phyloP scores from a whole-genome alignment of 2,329 filamentous ascomycete genomes.

The Cladophialophora psammophila region DNA sequence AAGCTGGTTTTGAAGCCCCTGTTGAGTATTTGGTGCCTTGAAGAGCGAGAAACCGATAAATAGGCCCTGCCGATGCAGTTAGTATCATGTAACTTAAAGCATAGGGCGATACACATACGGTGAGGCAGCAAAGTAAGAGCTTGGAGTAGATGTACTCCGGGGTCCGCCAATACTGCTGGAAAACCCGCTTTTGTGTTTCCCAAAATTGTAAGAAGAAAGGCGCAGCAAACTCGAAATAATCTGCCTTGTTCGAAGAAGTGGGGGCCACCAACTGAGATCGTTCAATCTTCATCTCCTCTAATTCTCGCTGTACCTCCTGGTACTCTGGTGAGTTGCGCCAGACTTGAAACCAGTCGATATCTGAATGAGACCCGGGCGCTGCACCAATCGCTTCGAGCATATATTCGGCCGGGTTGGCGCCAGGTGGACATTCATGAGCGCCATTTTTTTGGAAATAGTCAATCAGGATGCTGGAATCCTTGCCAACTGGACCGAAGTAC shows the following conservation, averaged over 20 bases:
- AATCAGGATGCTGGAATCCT: slow-evolving; percentile 62
- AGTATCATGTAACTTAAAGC: neutral
- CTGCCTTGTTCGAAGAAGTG: slow-evolving; percentile 51
- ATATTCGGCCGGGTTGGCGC: slow-evolving; percentile 72
- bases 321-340: slow-evolving; percentile 69
- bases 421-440: slow-evolving; percentile 64
- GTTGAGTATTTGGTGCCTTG: slow-evolving; percentile 33
- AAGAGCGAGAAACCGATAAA: slow-evolving; percentile 42
- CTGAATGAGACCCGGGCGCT: slow-evolving; percentile 66
- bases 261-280: slow-evolving; percentile 64
- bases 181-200: slow-evolving; percentile 75
- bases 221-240: slow-evolving; percentile 77
- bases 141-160: slow-evolving; percentile 88
- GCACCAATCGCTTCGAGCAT: slow-evolving; percentile 54
- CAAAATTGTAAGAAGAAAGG: slow-evolving; percentile 72
- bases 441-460: slow-evolving; percentile 74
- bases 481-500: slow-evolving; percentile 80
- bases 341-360: slow-evolving; percentile 69
- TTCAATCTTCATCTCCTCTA: slow-evolving; percentile 72
- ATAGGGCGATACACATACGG: slow-evolving; percentile 24
- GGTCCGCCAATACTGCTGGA: slow-evolving; percentile 89
- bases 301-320: slow-evolving; percentile 60
- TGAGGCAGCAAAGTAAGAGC: slow-evolving; percentile 68
- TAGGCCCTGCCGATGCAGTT: slow-evolving; percentile 44
- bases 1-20: slow-evolving; percentile 42